Base-by-base conservation (phyloP, 2,329 filamentous ascomycete species). In the Lasiodiplodia sp. region DNA sequence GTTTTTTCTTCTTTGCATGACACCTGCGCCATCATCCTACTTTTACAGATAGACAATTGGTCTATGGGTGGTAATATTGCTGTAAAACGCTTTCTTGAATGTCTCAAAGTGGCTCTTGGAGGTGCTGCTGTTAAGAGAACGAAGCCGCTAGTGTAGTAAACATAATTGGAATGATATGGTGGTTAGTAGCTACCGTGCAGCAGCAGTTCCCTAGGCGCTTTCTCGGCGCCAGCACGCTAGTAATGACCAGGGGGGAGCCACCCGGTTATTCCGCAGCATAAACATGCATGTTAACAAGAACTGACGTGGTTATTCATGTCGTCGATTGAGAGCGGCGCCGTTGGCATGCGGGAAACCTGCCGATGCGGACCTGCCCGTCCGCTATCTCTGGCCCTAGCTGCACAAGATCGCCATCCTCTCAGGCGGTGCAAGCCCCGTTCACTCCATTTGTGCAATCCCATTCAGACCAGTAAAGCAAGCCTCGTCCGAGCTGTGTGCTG, bases 221-320 rank as follows among this genome's bases (percentile, higher is more conserved):
- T 16, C 31, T 62, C 47, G 40, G 40, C 57, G 11, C 40, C 40
- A 38, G 14, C n/a, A 28, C 47, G 60, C 47, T 64, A 64, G 60
- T 34, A n/a, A 47, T 23, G 47, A 63, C 60, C 31, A 64, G 23
- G 38, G 34, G 34, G 14, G 28, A 64, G 60, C 60, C 60, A 52
- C 47, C 60, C 47, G 47, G 44, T 64, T 31, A 53, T 52, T 52
- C 60, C 21, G 47, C 60, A 64, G 31, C 60, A 64, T n/a, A 18
- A 53, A 25, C 47, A 52, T 64, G 60, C 60, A 64, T 52, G n/a
- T 21, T 5, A 4, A 28, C n/a, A 64, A 25, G 23, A 28, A 18
- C 38, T 64, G 60, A 64, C 60, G 60, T 64, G 60, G 60, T 64
- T 38, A 52, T 23, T 64, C 37, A 38, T 64, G 47, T 64, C n/a